These are phyloP conservation scores for Cutaneotrichosporon cavernicola DNA, from an alignment of 1,284 basidiomycete genomes.

Conservation along the genomic window DNA sequence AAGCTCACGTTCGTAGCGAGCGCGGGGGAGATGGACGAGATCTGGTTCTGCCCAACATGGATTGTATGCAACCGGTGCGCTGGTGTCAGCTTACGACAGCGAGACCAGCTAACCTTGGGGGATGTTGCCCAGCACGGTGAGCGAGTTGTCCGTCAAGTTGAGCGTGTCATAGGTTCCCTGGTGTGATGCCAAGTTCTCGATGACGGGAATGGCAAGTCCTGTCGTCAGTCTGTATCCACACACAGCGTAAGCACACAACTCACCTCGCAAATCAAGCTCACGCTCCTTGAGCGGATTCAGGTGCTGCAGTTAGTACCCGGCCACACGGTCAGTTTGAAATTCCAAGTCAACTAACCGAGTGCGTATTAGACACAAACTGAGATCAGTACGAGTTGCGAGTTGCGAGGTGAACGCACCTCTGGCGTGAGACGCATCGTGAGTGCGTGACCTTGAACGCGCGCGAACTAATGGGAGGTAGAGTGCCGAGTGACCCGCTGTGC, in stretches of 20 bases:
- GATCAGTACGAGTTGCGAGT: neutral
- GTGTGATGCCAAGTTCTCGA: conserved; percentile 98
- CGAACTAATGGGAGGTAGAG: neutral
- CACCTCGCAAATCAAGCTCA: conserved; percentile 90
- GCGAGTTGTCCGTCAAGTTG: conserved; percentile 96
- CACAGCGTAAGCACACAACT: conserved; percentile 38
- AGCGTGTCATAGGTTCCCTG: conserved; percentile 67
- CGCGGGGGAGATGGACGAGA: conserved; percentile 69
- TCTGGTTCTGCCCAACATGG: conserved; percentile 94
- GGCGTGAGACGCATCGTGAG: conserved; percentile 52
- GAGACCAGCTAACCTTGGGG: conserved; percentile 60
- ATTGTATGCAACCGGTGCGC: conserved; percentile 79
- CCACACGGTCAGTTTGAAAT: conserved; percentile 10
- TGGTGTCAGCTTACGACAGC: conserved; percentile 54
- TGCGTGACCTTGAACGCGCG: neutral
- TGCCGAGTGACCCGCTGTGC: neutral
- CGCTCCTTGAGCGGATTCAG: conserved; percentile 91
- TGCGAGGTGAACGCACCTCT: conserved; percentile 45
- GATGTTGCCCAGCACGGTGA: conserved; percentile 85
- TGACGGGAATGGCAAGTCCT: conserved; percentile 96
- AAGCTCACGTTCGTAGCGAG: conserved; percentile 47
- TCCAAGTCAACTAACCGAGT: conserved; percentile 41
- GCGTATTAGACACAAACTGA: conserved; percentile 50
- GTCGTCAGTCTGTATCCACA: conserved; percentile 18
- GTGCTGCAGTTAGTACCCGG: conserved; percentile 49